Evolutionary conservation across 1,284 basidiomycete genomes (phyloP).

Genomic region (Boletellus deceptivus): DNA sequence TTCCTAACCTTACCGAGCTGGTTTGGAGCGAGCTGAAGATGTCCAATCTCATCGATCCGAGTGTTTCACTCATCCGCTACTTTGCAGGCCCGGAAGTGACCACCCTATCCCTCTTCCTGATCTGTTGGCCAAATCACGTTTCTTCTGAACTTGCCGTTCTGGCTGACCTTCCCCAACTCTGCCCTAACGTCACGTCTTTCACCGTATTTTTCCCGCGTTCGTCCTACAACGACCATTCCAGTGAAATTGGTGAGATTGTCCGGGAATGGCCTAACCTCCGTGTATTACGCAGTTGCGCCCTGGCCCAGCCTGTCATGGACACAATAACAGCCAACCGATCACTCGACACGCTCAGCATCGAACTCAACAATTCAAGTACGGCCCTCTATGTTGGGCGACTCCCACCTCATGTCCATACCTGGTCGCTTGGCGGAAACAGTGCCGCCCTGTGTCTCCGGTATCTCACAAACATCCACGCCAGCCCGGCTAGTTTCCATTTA

Average conservation of each 20-base stretch:
- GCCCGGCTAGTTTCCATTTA: constrained; percentile 18
- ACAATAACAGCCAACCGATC: constrained; percentile 7
- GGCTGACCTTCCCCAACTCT: constrained; percentile 19
- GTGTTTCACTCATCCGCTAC: constrained; percentile 26
- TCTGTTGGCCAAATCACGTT: constrained; percentile 26
- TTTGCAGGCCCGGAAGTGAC: constrained; percentile 24
- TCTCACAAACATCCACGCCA: constrained; percentile 16
- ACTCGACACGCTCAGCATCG: constrained; percentile 25
- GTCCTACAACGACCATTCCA: constrained; percentile 26
- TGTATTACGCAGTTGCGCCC: constrained; percentile 20
- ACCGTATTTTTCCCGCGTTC: constrained; percentile 28
- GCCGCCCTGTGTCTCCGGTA: constrained; percentile 23
- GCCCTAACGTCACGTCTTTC: constrained; percentile 27
- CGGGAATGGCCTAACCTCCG: constrained; percentile 19
- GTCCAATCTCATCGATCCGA: constrained; percentile 26
- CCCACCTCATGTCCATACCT: constrained; percentile 20
- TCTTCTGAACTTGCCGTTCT: constrained; percentile 20
- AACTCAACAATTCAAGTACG: constrained; percentile 26
- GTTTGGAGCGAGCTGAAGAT: constrained; percentile 28
- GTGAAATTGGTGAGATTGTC: constrained; percentile 28
- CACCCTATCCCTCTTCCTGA: constrained; percentile 21
- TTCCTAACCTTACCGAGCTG: constrained; percentile 30
- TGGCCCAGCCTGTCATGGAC: constrained; percentile 26
- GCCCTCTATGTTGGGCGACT: constrained; percentile 21
- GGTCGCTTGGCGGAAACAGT: constrained; percentile 26